Conservation (phyloP, 2,329 filamentous ascomycete species). For the Ceratocystis diversiconidia region DNA sequence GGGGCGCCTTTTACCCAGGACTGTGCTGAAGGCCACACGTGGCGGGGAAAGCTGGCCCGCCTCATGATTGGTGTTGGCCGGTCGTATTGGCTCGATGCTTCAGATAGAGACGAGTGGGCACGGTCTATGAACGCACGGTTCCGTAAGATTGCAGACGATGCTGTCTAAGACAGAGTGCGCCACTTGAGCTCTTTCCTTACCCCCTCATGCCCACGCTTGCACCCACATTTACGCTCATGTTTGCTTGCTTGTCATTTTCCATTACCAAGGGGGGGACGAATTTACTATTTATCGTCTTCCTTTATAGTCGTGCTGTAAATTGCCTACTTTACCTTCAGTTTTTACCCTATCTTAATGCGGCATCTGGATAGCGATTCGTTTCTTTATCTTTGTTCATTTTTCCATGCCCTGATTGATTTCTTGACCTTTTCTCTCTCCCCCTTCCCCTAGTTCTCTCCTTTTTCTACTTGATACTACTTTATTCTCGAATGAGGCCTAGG, state of each 20-base stretch:
- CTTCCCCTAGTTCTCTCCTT: neutral
- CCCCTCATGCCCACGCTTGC: too few species aligned
- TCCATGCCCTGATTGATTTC: neutral
- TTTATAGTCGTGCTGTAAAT: neutral
- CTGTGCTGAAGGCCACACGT: conserved; percentile 62
- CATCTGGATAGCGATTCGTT: conserved; percentile 6
- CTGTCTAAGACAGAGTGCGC: conserved; percentile 11
- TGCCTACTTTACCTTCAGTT: neutral
- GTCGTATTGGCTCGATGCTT: conserved; percentile 67
- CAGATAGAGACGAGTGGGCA: conserved; percentile 55
- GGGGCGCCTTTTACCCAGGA: conserved; percentile 52
- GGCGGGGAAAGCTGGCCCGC: conserved; percentile 65
- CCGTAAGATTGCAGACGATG: conserved; percentile 18
- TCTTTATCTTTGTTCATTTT: conserved; percentile 6
- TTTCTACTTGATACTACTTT: neutral
- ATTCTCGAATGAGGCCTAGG: neutral
- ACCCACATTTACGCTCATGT: too few species aligned
- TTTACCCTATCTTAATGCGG: conserved; percentile 7
- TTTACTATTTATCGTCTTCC: neutral
- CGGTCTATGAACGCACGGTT: conserved; percentile 24
- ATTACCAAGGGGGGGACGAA: neutral
- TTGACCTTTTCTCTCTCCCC: neutral
- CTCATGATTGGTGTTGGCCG: conserved; percentile 59
- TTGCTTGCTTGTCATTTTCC: neutral
- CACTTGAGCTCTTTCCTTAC: neutral